Base-by-base conservation (phyloP, 805 yeast species). In the Metschnikowia sp. region DNA sequence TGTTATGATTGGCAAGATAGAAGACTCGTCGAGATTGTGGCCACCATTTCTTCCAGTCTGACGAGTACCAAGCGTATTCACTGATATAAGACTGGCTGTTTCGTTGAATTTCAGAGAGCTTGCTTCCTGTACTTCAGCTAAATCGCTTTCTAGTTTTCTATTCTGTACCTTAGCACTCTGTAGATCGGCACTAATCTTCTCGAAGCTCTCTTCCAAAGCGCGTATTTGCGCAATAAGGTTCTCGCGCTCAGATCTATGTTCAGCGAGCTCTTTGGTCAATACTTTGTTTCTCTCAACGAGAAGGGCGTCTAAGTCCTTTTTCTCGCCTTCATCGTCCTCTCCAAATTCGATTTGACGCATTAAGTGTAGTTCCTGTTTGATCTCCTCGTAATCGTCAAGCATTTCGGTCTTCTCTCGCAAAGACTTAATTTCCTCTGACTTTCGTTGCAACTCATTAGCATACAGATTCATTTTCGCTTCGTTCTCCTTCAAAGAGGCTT, bases 1-100 rank as follows among this genome's bases (percentile, higher is more conserved):
- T 11, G 97, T 90, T 29, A 94, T 81, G 44, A 92, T 89, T 1
- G 96, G 95, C 42, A 92, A 66, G 29, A 91, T 80, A 4, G 82
- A 77, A 10, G 73, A 60, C 44, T 78, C 80, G 36, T 61, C 66
- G 6, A 39, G 42, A 9, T 50, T 45, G n/a, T 53, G 49, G 10
- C 72, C 71, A 75, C 74, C 41, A 74, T 74, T 1, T 10, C 47
- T 43, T 8, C 42, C 37, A 9, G 60, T 53, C 10, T 58, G 62
- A 18, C 62, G 49, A 3, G 66, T 58, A 38, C 58, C 54, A 49
- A 74, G 65, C 12, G 75, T 68, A 28, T 73, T 69, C 5, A 84
- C 83, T 4, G 91, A 85, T 41, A 85, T 77, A 73, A 85, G 72
- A 56, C 88, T 82, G 69, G 80, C 78, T 9, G 82, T 78, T 51